These are phyloP conservation scores for Colletotrichum kahawae DNA, from an alignment of 2,329 filamentous ascomycete species.

Conservation along the genomic window DNA sequence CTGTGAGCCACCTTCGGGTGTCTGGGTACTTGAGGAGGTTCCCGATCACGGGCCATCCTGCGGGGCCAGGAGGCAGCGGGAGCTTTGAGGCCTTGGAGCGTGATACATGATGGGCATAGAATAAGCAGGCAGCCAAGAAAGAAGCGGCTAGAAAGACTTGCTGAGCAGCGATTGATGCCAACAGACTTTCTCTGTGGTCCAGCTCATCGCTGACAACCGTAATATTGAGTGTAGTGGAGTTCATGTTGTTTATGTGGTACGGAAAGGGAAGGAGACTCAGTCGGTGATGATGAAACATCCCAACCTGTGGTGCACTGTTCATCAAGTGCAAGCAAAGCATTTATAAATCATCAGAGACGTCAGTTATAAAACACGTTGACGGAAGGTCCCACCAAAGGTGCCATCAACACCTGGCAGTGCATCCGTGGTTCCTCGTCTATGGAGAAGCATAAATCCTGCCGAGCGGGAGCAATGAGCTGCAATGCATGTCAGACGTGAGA, in stretches of 20 bases:
- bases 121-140: not conserved
- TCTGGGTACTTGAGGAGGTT: conserved; percentile 1
- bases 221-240: not conserved
- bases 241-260: not conserved
- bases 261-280: not conserved
- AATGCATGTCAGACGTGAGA: not conserved
- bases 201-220: not conserved
- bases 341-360: not conserved
- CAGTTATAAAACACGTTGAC: not conserved
- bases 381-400: not conserved
- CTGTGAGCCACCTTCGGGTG: not conserved
- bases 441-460: not conserved
- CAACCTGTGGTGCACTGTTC: not conserved
- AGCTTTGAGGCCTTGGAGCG: not conserved
- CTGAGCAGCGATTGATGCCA: not conserved
- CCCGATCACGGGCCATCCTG: not conserved
- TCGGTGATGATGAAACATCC: not conserved
- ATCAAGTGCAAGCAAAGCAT: not conserved
- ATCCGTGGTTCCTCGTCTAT: not conserved
- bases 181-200: not conserved
- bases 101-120: not conserved
- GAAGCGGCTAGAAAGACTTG: not conserved
- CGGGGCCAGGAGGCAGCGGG: not conserved
- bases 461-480: not conserved
- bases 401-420: not conserved